Evolutionary conservation across 441 rosid species (phyloP), one percentile per base, ranked within the genome.

Genomic region (Brassica hybrid): DNA sequence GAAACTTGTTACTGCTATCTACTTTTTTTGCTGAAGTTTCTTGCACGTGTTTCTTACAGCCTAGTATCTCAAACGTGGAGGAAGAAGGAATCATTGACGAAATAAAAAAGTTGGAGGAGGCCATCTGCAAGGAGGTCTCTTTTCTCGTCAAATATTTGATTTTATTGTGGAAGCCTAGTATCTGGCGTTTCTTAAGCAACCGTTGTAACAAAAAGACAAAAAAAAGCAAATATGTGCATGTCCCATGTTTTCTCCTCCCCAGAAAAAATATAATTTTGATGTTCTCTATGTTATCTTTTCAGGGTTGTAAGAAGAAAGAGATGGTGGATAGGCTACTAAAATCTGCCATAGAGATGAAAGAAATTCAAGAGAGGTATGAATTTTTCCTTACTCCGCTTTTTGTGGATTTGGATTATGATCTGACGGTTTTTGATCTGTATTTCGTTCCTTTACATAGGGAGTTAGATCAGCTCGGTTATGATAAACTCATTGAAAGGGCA

Each of bases 401-500:
- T 14, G 9, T 56, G 25, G 57, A 74, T 75, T 76, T 45, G 69
- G 25, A 38, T 63, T 71, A 62, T 75, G 64, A 23, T 57, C 59
- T 71, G 59, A 75, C 25, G 62, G 38, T n/a, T 76, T 54, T 48
- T 64, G 66, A 73, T 67, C 58, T 69, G 48, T 52, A 50, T 13
- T 27, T 71, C 32, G 30, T 8, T 14, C 10, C 60, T 75, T 76
- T 81, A 30, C 85, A 14, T 78, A 96, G 99, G 93, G 97, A 90
- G 78, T 82, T 94, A 19, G 89, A 88, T 82, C 90, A 82, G 63
- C 85, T 79, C 79, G 96, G 97, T 38, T 82, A 87, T 82, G 96
- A 94, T 77, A 88, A 92, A 76, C 98, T 96, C 77, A 86, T 91
- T 63, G 82, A 78, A 61, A 85, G 89, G 91, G 97, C 98, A 79